These are phyloP conservation scores for Tulasnella sp. DNA, from an alignment of 768 basidiomycete genomes.

Conservation along the genomic window DNA sequence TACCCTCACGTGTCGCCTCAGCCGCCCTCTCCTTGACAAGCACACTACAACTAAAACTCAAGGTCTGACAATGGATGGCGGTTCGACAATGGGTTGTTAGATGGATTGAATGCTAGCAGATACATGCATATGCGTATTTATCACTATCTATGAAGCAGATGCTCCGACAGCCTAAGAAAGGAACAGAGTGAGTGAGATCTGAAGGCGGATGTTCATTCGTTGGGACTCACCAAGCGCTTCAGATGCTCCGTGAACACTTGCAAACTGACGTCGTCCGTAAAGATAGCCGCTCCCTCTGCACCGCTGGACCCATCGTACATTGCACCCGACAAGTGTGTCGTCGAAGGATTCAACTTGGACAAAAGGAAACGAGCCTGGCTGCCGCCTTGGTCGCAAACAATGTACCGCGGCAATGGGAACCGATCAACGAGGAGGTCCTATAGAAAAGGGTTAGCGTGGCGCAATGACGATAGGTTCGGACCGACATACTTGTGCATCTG, in stretches of 20 bases:
- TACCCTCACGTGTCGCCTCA: background rate
- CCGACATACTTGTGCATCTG: constrained; percentile 68
- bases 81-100: background rate
- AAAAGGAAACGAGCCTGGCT: constrained; percentile 97
- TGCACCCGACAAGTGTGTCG: constrained; percentile 82
- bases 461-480: background rate
- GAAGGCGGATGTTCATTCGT: background rate
- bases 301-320: constrained; percentile 76
- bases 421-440: constrained; percentile 91
- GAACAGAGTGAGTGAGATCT: background rate
- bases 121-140: background rate
- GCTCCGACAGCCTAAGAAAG: constrained; percentile 17
- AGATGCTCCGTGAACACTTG: constrained; percentile 97
- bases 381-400: constrained; percentile 95
- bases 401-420: constrained; percentile 94
- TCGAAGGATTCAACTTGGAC: constrained; percentile 93
- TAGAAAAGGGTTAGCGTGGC: background rate
- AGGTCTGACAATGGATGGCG: background rate
- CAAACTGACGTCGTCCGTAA: constrained; percentile 97
- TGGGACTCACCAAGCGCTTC: constrained; percentile 63
- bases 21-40: too few species aligned
- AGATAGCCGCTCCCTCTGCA: constrained; percentile 79
- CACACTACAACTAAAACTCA: too few species aligned
- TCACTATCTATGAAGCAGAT: constrained; percentile 14
- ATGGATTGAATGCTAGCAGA: background rate